Conservation (phyloP, 306 rosid genomes). For the Cucurbita argyrosperma region DNA sequence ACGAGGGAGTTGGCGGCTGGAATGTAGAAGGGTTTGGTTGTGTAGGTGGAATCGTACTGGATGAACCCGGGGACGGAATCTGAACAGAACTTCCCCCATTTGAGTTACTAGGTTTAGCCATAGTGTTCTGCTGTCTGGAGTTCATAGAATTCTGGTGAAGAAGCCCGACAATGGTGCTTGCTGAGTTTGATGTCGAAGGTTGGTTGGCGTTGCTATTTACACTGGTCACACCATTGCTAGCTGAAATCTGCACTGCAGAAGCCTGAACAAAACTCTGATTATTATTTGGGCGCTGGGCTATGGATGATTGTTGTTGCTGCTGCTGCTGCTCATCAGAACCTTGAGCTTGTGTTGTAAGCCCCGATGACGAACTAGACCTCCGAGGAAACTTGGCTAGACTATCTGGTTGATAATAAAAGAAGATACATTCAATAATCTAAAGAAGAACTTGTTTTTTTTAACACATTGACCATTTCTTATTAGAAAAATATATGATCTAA, state of each 20-base stretch:
- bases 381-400: constrained; percentile 67
- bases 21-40: constrained; percentile 70
- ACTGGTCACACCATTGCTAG: constrained; percentile 60
- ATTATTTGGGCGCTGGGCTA: constrained; percentile 35
- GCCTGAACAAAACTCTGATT: constrained; percentile 48
- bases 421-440: constrained; percentile 4
- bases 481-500: background rate
- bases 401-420: constrained; percentile 23
- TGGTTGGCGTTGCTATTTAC: constrained; percentile 51
- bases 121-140: constrained; percentile 60
- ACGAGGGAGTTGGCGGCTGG: constrained; percentile 71
- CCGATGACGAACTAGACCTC: constrained; percentile 36
- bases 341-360: constrained; percentile 37
- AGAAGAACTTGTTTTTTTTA: background rate
- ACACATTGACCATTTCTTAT: background rate
- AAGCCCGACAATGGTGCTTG: constrained; percentile 92
- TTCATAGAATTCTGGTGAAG: constrained; percentile 94
- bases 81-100: constrained; percentile 77
- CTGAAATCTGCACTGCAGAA: constrained; percentile 47
- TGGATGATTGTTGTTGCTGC: constrained; percentile 38
- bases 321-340: constrained; percentile 46
- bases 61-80: constrained; percentile 85
- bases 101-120: constrained; percentile 73
- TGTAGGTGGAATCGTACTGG: constrained; percentile 48
- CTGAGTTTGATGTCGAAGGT: constrained; percentile 56